These are phyloP conservation scores for Corynespora cassiicola DNA, from an alignment of 2,329 filamentous ascomycete genomes.

Conservation along the genomic window DNA sequence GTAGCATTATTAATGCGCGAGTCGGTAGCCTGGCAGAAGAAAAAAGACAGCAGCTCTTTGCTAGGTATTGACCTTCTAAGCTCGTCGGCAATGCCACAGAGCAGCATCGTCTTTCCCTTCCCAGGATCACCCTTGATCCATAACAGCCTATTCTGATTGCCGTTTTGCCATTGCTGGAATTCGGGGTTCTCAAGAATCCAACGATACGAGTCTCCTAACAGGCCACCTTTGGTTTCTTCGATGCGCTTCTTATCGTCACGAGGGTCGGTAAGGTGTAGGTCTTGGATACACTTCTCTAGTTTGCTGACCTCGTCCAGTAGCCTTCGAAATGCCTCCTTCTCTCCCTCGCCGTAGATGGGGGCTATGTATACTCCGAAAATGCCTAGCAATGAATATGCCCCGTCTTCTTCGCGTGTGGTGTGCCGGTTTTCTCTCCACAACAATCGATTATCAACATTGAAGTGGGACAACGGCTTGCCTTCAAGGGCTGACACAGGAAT, in stretches of 20 bases:
- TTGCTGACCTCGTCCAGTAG: conserved; percentile 9
- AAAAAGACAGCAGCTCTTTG: conserved; percentile 26
- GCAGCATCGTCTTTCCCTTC: conserved; percentile 41
- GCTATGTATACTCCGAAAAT: conserved; percentile 12
- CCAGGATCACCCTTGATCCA: conserved; percentile 42
- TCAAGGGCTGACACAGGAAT: conserved; percentile 2
- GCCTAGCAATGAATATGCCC: conserved; percentile 9
- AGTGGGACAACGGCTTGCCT: conserved; percentile 3
- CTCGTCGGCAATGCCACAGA: conserved; percentile 16
- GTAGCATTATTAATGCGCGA: conserved; percentile 1
- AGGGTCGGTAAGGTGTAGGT: conserved; percentile 1
- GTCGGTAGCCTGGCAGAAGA: conserved; percentile 54
- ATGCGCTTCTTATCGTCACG: conserved; percentile 15
- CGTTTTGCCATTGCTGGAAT: conserved; percentile 26
- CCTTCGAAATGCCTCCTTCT: conserved; percentile 10
- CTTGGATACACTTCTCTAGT: conserved; percentile 2
- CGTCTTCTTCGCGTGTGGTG: conserved; percentile 5
- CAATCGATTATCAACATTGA: conserved; percentile 12
- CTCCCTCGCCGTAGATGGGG: conserved; percentile 1
- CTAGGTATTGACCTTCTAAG: conserved; percentile 2
- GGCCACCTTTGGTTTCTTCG: neutral
- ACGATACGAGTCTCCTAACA: neutral
- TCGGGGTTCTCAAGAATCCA: conserved; percentile 9
- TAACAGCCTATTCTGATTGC: conserved; percentile 24
- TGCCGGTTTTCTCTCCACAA: conserved; percentile 10